phyloP scores from a whole-genome alignment of 1,284 basidiomycete species.

The Naganishia cerealis region DNA sequence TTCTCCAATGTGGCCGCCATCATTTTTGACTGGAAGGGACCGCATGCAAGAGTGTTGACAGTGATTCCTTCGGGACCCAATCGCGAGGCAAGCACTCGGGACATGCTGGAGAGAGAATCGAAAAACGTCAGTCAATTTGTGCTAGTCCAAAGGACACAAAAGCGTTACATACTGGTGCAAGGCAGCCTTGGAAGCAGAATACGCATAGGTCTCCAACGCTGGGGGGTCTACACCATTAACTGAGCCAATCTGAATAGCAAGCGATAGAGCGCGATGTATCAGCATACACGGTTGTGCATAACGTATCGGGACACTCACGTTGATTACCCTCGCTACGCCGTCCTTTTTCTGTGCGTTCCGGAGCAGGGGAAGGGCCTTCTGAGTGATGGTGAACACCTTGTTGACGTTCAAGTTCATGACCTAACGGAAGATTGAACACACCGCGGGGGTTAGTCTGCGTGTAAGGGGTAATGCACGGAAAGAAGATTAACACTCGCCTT shows the following conservation, averaged over 20 bases:
- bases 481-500: constrained; percentile 37
- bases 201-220: constrained; percentile 67
- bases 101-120: constrained; percentile 60
- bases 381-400: constrained; percentile 69
- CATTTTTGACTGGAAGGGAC: constrained; percentile 58
- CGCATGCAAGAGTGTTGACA: constrained; percentile 69
- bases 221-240: constrained; percentile 63
- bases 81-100: constrained; percentile 63
- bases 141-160: not conserved
- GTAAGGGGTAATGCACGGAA: no score
- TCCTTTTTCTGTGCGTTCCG: constrained; percentile 59
- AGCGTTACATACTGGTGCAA: constrained; percentile 50
- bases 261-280: constrained; percentile 11
- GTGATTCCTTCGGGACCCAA: constrained; percentile 65
- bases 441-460: constrained; percentile 41
- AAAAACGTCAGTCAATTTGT: not conserved
- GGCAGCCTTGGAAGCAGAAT: constrained; percentile 65
- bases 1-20: constrained; percentile 63
- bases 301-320: constrained; percentile 54
- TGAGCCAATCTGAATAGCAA: constrained; percentile 62
- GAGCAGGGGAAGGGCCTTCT: constrained; percentile 65
- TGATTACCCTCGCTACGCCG: constrained; percentile 62
- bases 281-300: not conserved
- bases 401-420: constrained; percentile 68
- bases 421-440: constrained; percentile 61